phyloP scores from a whole-genome alignment of 176 grass and related monocot genomes.

The Thalia dealbata region DNA sequence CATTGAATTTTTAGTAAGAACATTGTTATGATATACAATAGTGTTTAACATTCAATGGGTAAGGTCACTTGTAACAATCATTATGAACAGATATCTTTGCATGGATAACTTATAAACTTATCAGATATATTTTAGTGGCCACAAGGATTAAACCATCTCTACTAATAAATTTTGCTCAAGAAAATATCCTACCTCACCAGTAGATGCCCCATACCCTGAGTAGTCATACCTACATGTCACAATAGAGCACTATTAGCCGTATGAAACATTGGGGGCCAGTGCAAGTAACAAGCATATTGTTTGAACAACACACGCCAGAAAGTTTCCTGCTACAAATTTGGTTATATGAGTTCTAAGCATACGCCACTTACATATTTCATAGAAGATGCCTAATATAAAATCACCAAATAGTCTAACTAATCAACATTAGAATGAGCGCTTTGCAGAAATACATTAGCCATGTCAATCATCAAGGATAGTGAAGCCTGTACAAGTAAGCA shows the following conservation, averaged over 20 bases:
- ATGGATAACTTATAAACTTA: neutral
- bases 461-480: no score
- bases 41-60: neutral
- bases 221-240: conserved; percentile 77
- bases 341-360: no score
- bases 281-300: neutral
- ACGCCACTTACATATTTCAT: no score
- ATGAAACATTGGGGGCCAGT: no score
- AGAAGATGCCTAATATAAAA: no score
- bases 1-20: no score
- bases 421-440: no score
- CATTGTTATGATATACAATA: neutral
- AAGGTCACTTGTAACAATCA: neutral
- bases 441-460: no score
- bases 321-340: no score
- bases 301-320: neutral
- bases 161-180: neutral
- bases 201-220: conserved; percentile 90
- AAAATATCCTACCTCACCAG: conserved; percentile 52
- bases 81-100: neutral
- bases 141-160: neutral
- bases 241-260: neutral
- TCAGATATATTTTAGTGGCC: neutral
- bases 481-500: no score
- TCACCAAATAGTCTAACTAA: no score